Percentiles rank a stretch among this genome's conserved stretches.
Conservation (phyloP, 306 rosid genomes). For the Geum urbanum region DNA sequence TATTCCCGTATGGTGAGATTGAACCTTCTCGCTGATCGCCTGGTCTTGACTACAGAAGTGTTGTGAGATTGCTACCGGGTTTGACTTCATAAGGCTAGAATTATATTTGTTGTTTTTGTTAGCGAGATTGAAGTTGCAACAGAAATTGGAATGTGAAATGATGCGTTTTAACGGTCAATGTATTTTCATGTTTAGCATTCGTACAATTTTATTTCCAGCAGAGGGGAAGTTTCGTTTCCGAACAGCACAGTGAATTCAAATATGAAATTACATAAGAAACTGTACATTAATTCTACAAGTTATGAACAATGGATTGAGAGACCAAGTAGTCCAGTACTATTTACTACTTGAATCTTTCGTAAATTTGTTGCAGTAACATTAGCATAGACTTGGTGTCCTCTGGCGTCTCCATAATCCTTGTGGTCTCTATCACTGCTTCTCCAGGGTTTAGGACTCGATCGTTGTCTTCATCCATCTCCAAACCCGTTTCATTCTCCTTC, state of each 20-base stretch:
- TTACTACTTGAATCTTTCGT: not conserved
- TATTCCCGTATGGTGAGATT: not conserved
- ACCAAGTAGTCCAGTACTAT: not conserved
- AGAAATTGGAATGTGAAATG: not conserved
- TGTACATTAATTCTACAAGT: too few relatives aligned
- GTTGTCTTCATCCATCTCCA: too few relatives aligned
- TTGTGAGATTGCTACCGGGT: not conserved
- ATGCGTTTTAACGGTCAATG: too few relatives aligned
- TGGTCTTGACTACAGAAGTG: not conserved
- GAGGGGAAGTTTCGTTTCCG: too few relatives aligned
- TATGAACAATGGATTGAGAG: too few relatives aligned
- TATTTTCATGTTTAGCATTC: too few relatives aligned
- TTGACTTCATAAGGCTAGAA: not conserved
- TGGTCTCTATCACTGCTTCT: constrained; percentile 60
- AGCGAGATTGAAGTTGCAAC: not conserved
- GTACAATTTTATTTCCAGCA: too few relatives aligned
- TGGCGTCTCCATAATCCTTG: constrained; percentile 42
- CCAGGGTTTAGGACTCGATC: constrained; percentile 1
- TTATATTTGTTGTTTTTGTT: not conserved
- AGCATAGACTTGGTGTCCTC: constrained; percentile 53
- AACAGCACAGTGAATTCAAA: too few relatives aligned
- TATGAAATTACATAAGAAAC: too few relatives aligned
- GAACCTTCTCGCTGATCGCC: not conserved
- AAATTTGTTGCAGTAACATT: constrained; percentile 25
- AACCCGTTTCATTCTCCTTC: too few relatives aligned